Base-by-base conservation (phyloP, 345 rosid genomes). In the Eucalyptus rudis region DNA sequence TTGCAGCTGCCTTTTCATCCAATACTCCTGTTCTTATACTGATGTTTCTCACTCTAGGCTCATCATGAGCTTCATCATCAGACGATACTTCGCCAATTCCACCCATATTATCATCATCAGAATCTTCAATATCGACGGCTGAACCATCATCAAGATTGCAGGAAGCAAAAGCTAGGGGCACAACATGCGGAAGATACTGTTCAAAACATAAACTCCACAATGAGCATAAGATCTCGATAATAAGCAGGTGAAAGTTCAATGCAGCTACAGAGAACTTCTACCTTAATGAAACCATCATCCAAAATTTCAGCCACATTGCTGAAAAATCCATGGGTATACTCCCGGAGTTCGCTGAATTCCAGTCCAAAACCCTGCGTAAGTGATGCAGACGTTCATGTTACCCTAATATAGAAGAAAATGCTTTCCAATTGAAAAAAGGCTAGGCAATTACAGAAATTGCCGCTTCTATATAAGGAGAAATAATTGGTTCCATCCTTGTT, bases 1-100 rank as follows among this genome's bases (percentile, higher is more conserved):
- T 98, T 89, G 99, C 99, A 91, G 99, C 99, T 86, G 99, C 99
- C 95, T 98, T 98, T 94, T 98, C 99, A 92, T 98, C 99, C 90
- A 98, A 90, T 58, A 98, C 97, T 90, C 99, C 99, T 47, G 99
- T 98, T 93, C 99, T 94, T 90, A 98, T 91, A 88, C 99, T 97
- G 90, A 98, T 96, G 91, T 98, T 98, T 89, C 98, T 94, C 90
- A 97, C 97, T 89, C 99, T 95, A 86, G 98, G 97, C 90, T 96
- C 99, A 93, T 96, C 98, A 89, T 94, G 98, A 93, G 98, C 99
- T 94, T 98, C 99, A 94, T 98, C 99, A 91, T 97, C 99, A 66
- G 99, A 98, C 84, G 99, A 97, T 59, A 97, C 99, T 54, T 95
- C 99, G 51, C 97, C 98, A 95, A 97, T 95, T 90, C 96, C 97